phyloP scores from a whole-genome alignment of 2,329 filamentous ascomycete species.

The Alternaria conjuncta region DNA sequence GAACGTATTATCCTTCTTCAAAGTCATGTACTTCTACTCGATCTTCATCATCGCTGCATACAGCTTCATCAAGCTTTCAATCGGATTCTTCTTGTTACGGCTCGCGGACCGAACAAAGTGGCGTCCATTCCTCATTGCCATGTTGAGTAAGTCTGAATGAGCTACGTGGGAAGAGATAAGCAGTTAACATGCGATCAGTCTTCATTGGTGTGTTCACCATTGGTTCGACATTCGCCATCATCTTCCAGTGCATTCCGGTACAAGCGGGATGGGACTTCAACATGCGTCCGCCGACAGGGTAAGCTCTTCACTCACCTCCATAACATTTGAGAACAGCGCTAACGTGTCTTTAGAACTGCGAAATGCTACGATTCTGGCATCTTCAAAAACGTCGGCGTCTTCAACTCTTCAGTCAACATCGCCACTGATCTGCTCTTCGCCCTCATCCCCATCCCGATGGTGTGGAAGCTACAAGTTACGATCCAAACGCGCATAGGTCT shows the following conservation, averaged over 20 bases:
- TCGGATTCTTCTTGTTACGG: conserved; percentile 56
- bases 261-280: conserved; percentile 52
- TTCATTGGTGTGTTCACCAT: conserved; percentile 34
- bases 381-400: conserved; percentile 55
- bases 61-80: conserved; percentile 57
- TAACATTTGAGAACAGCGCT: no score
- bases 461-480: conserved; percentile 52
- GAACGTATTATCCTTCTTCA: conserved; percentile 45
- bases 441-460: conserved; percentile 51
- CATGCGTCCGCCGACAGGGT: conserved; percentile 30
- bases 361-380: conserved; percentile 45
- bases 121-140: conserved; percentile 51
- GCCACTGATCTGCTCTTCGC: conserved; percentile 51
- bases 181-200: conserved; percentile 8
- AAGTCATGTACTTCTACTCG: conserved; percentile 54
- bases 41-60: conserved; percentile 56
- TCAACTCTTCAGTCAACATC: conserved; percentile 54
- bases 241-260: conserved; percentile 48
- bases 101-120: conserved; percentile 42
- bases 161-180: neutral
- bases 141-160: conserved; percentile 47
- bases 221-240: conserved; percentile 30
- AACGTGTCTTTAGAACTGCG: conserved; percentile 16
- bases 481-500: conserved; percentile 48
- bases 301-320: neutral